Evolutionary conservation across 1,284 basidiomycete genomes (phyloP), one percentile per base, ranked within the genome.

Genomic region (Boletus calvinii): DNA sequence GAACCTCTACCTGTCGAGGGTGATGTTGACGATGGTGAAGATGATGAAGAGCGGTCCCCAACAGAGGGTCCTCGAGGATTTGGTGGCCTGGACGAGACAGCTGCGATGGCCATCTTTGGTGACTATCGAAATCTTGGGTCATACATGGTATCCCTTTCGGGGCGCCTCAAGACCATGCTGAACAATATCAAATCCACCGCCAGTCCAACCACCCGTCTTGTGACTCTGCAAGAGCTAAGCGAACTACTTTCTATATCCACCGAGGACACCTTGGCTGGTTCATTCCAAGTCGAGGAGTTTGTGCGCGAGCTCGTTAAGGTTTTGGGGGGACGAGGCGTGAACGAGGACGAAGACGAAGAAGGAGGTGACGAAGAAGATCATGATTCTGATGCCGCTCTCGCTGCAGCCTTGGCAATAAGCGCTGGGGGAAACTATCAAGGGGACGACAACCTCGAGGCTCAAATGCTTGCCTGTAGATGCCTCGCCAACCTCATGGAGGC

Each of bases 401-500:
- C 90, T 20, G 90, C 92, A 22, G 92, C 87, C 2, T 72, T 94
- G 39, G 87, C 90, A 10, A 78, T 90, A 72, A 90, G 87, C 59
- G 68, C 79, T 1, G 85, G 85, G 17, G 82, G 79, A 13, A 65
- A 72, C 12, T 88, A 79, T 63, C 82, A 85, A 62, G 90, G 87
- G 32, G 88, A 89, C 63, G 89, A 90, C 59, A 93, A 95, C 66
- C 83, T 92, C 51, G 93, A 96, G 72, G 89, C 90, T 22, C 93
- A 95, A 72, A 84, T 97, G 41, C 79, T 98, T 43, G 94, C 95
- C 40, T 97, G 94, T 71, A 81, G 95, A 55, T 98, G 94, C 69
- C 78, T 98, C 50, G 94, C 94, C 38, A 97, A 98, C 69, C 78
- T 98, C 53, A 94, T 98, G 92, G 94, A 98, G 71, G 94, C 94